Evolutionary conservation across 2,329 filamentous ascomycete species (phyloP), one percentile per base, ranked within the genome.

Genomic region (Sphaerostilbella broomeana): DNA sequence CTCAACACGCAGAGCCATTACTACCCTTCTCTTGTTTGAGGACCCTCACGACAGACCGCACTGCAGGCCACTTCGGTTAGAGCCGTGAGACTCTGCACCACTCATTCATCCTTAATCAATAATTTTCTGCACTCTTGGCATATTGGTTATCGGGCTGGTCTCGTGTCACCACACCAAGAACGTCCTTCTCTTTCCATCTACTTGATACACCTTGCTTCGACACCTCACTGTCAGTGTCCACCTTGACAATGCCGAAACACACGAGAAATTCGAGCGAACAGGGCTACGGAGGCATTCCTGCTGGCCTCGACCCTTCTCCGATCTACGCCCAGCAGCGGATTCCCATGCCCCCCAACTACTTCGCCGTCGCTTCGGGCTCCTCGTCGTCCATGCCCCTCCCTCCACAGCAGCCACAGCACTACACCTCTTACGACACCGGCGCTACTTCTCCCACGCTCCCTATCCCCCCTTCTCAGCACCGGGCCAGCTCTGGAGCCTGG

Each of bases 401-500:
- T 0, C 38, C 39, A 13, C 58, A 61, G 10, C 52, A 51, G 30
- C 60, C 62, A 43, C 60, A 63, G 42, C 51, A 54, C 30, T 70
- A 70, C 48, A 64, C 69, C 13, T 48, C 58, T 7, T 70, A 69
- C 43, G 25, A 48, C 27, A 48, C 60, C 25, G 50, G 51, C n/a
- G 50, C 58, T 18, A 45, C 52, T 32, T 61, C 60, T 35, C 41
- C 56, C 39, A 43, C 63, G 55, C 45, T 63, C 63, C 53, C 72
- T 65, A 38, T 63, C 54, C 47, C 63, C 63, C 53, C 72, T 65
- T 40, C 67, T 66, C 43, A 75, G 67, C 38, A 73, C 48, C 72
- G 77, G 33, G 66, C 76, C 17, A 77, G 76, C 22, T 78, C 76
- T 1, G 76, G 75, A 7, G 79, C 80, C 1, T 94, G 87, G 87